phyloP scores from a whole-genome alignment of 768 basidiomycete species.

The Mrakia hoshinonis region DNA sequence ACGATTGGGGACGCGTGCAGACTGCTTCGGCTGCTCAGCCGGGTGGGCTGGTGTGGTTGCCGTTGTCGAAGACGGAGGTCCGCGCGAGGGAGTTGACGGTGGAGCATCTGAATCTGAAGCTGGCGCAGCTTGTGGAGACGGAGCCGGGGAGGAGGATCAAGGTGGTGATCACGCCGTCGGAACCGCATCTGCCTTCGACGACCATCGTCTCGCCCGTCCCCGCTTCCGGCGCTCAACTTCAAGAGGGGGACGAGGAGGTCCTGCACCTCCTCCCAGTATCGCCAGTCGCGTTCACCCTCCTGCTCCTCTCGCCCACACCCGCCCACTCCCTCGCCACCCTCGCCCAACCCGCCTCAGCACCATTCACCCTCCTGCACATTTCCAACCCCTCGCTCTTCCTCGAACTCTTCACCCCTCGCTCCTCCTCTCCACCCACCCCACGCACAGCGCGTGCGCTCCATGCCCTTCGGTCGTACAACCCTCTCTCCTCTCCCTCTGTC shows the following conservation, averaged over 20 bases:
- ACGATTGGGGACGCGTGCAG: constrained; percentile 15
- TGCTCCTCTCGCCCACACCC: background rate
- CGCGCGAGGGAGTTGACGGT: background rate
- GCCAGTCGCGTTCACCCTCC: constrained; percentile 8
- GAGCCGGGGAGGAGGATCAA: background rate
- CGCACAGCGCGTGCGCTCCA: background rate
- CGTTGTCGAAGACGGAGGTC: background rate
- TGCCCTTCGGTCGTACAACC: background rate
- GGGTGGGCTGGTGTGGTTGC: background rate
- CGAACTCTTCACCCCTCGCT: background rate
- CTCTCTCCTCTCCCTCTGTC: background rate
- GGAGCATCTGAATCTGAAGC: background rate
- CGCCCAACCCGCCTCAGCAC: background rate
- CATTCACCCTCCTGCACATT: background rate
- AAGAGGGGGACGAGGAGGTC: background rate
- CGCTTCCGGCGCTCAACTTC: too few relatives aligned
- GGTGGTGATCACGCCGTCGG: background rate
- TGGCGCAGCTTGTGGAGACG: background rate
- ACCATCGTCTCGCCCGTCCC: background rate
- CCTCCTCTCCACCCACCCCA: background rate
- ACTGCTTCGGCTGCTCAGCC: background rate
- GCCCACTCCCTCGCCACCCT: background rate
- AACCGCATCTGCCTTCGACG: background rate
- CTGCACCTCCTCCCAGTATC: background rate
- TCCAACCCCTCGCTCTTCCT: background rate